These are phyloP conservation scores for Eucalyptus albens DNA, from an alignment of 345 rosid genomes.

Conservation along the genomic window DNA sequence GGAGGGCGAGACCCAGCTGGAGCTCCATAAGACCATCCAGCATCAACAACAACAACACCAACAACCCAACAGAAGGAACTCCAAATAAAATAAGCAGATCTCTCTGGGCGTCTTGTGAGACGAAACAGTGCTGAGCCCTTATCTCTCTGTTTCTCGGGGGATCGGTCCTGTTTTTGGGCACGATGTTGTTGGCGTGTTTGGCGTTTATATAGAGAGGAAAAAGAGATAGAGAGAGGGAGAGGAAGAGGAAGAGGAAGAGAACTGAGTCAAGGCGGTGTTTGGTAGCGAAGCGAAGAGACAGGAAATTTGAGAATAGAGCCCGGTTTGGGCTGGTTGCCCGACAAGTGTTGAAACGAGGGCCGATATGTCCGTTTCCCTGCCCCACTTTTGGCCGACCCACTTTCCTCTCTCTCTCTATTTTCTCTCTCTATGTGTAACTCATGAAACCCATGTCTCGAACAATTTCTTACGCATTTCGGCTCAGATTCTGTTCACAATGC, in stretches of 20 bases:
- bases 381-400: background rate
- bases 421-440: background rate
- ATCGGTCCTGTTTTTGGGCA: background rate
- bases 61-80: background rate
- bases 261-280: background rate
- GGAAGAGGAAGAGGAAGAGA: background rate
- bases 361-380: background rate
- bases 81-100: background rate
- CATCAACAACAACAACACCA: background rate
- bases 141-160: background rate
- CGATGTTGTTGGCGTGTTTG: background rate
- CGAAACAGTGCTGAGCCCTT: background rate
- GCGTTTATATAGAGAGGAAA: background rate
- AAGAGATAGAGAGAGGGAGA: background rate
- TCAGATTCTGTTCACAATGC: background rate
- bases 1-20: conserved; percentile 27
- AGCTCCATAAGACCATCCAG: conserved; percentile 18
- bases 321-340: background rate
- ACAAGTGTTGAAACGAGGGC: background rate
- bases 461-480: background rate
- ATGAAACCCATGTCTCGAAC: background rate
- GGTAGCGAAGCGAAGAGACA: background rate
- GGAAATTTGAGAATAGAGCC: background rate
- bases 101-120: background rate
- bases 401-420: background rate